Conservation (phyloP, 106 monocot genomes). For the Allium cepa region DNA sequence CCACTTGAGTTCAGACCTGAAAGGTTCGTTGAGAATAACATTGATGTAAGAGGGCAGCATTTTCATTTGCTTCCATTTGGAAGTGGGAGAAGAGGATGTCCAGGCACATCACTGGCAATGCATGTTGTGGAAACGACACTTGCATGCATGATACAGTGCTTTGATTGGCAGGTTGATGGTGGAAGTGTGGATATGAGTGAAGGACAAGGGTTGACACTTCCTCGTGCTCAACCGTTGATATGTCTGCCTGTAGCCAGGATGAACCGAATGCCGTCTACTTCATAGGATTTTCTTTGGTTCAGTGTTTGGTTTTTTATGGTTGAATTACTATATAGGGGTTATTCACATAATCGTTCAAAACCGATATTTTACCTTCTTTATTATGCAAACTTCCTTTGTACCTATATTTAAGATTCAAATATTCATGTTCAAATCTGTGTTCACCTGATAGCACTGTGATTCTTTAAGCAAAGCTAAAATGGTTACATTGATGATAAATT, state of each 20-base stretch:
- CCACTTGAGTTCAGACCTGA: slow-evolving; percentile 29
- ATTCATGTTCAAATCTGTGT: too few relatives aligned
- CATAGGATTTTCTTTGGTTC: neutral
- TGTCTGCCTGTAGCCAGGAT: neutral
- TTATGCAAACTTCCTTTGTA: too few relatives aligned
- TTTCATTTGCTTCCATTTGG: slow-evolving; percentile 47
- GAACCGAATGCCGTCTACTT: neutral
- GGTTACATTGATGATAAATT: too few relatives aligned
- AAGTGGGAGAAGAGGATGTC: slow-evolving; percentile 37
- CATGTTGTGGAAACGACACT: slow-evolving; percentile 16
- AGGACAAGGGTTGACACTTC: slow-evolving; percentile 17
- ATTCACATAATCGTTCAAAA: too few relatives aligned
- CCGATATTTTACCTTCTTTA: too few relatives aligned
- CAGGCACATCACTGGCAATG: slow-evolving; percentile 23
- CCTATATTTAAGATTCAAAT: too few relatives aligned
- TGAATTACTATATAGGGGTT: too few relatives aligned
- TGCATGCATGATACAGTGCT: slow-evolving; percentile 41
- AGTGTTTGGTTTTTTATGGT: too few relatives aligned
- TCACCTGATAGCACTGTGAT: too few relatives aligned
- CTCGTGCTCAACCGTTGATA: slow-evolving; percentile 17
- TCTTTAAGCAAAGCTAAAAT: too few relatives aligned
- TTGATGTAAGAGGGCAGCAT: slow-evolving; percentile 29
- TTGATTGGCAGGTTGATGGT: slow-evolving; percentile 30
- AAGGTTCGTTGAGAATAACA: slow-evolving; percentile 9
- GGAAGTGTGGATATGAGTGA: slow-evolving; percentile 27